Conservation (phyloP, 169 alveolate species). For the Cryptosporidium sp. region DNA sequence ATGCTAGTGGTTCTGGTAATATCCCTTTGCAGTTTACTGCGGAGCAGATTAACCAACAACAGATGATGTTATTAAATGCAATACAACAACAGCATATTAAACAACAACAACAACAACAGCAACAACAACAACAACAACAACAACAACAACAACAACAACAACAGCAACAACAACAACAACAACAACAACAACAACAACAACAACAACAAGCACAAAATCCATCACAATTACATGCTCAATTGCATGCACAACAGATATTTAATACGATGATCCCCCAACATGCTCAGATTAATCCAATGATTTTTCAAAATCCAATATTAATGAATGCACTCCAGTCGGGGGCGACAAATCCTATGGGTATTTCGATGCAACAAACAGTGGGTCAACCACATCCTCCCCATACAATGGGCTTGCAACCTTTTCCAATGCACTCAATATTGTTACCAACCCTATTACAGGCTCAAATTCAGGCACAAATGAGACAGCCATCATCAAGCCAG, state of each 20-base stretch:
- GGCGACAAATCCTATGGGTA: slow-evolving; percentile 25
- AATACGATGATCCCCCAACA: slow-evolving; percentile 14
- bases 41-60: slow-evolving; percentile 41
- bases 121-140: slow-evolving; percentile 4
- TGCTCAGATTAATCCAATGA: slow-evolving; percentile 33
- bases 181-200: slow-evolving; percentile 4
- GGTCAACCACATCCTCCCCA: slow-evolving; percentile 24
- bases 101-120: slow-evolving; percentile 19
- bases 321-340: slow-evolving; percentile 34
- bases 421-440: slow-evolving; percentile 53
- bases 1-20: neutral
- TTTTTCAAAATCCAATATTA: slow-evolving; percentile 55
- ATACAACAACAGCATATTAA: slow-evolving; percentile 54
- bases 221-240: neutral
- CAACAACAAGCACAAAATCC: slow-evolving; percentile 11
- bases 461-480: slow-evolving; percentile 45
- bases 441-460: slow-evolving; percentile 50
- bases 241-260: slow-evolving; percentile 60
- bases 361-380: neutral
- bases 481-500: neutral
- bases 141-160: slow-evolving; percentile 5
- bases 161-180: neutral
- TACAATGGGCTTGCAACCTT: slow-evolving; percentile 34
- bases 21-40: neutral
- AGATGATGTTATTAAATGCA: slow-evolving; percentile 46